These are phyloP conservation scores for Physcia stellaris DNA, from an alignment of 495 filamentous ascomycete genomes.

Conservation along the genomic window DNA sequence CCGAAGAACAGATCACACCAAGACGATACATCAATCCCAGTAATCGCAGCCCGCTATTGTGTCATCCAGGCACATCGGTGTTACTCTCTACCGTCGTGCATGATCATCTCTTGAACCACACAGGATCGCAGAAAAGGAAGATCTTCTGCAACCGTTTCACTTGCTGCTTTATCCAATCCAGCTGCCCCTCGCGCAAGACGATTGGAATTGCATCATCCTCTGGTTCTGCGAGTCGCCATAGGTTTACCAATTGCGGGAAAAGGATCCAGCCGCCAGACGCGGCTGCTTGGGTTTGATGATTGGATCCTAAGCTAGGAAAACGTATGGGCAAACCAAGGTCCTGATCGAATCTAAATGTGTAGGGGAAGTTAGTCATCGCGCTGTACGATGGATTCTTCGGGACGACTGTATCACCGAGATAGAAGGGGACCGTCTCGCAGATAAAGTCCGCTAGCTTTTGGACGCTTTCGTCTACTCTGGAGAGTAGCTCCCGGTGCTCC, in stretches of 20 bases:
- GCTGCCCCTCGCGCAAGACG: constrained; percentile 5
- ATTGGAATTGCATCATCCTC: constrained; percentile 9
- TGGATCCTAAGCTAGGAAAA: constrained; percentile 6
- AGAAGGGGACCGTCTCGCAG: constrained; percentile 8
- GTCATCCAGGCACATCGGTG: too few species aligned
- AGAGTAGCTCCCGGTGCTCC: constrained; percentile 2
- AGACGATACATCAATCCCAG: too few species aligned
- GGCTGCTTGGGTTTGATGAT: constrained; percentile 6
- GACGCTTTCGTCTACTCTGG: constrained; percentile 1
- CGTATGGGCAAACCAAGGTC: background rate
- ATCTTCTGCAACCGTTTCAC: constrained; percentile 7
- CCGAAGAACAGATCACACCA: too few species aligned
- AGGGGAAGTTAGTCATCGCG: constrained; percentile 5
- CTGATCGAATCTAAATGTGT: background rate
- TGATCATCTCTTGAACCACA: constrained; percentile 12
- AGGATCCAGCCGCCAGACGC: constrained; percentile 9
- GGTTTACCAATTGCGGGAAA: constrained; percentile 6
- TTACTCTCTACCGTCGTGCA: too few species aligned
- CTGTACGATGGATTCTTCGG: constrained; percentile 6
- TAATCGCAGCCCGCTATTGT: too few species aligned
- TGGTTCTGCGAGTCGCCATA: constrained; percentile 8
- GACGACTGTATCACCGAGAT: constrained; percentile 3
- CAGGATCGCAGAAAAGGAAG: constrained; percentile 9
- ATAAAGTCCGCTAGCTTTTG: constrained; percentile 5
- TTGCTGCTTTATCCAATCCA: constrained; percentile 9